Conservation (phyloP, 805 yeast species). For the Saturnispora bothae region DNA sequence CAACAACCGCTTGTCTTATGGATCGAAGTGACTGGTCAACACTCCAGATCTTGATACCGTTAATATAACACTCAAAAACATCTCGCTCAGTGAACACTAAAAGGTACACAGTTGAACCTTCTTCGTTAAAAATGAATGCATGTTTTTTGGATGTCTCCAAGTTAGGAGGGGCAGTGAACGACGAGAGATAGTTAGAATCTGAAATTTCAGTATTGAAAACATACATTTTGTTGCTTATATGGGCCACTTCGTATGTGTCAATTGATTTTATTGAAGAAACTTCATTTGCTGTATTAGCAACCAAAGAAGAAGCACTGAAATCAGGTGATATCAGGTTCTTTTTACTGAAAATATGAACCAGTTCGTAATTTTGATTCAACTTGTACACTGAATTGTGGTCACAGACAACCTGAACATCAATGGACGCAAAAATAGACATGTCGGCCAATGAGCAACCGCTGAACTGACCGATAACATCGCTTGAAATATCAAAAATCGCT, state of each 20-base stretch:
- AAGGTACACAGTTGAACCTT: slow-evolving; percentile 9
- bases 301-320: slow-evolving; percentile 6
- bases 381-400: slow-evolving; percentile 5
- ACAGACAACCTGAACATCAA: slow-evolving; percentile 8
- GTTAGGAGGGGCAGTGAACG: slow-evolving; percentile 11
- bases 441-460: slow-evolving; percentile 6
- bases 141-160: slow-evolving; percentile 14
- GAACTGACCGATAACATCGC: not conserved
- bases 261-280: slow-evolving; percentile 3
- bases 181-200: not conserved
- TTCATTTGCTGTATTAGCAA: not conserved
- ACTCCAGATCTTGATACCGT: slow-evolving; percentile 28
- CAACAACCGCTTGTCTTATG: slow-evolving; percentile 27
- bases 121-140: slow-evolving; percentile 8
- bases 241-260: slow-evolving; percentile 2
- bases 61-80: slow-evolving; percentile 13
- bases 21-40: slow-evolving; percentile 35
- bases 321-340: slow-evolving; percentile 5
- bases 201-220: slow-evolving; percentile 14
- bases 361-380: slow-evolving; percentile 2
- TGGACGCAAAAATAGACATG: slow-evolving; percentile 2
- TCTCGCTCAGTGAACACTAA: slow-evolving; percentile 12
- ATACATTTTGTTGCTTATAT: slow-evolving; percentile 8
- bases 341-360: not conserved
- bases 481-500: not conserved